A percentile compares a stretch with the other conserved stretches of the same genome.
Conservation (phyloP, 2,329 filamentous ascomycete species). For the Penicillium polonicum region DNA sequence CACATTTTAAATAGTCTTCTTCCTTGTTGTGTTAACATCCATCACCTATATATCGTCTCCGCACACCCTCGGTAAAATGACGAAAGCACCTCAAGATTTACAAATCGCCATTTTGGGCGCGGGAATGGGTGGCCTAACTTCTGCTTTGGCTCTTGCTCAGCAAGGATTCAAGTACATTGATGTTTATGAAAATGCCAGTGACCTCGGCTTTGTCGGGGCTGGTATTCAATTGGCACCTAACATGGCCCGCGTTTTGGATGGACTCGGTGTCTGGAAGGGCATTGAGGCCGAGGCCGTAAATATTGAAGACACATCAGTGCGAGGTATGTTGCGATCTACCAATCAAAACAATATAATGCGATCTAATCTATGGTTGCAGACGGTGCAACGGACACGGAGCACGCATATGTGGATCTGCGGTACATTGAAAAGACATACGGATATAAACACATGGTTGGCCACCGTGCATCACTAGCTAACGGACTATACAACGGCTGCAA, state of each 20-base stretch:
- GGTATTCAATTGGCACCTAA: slow-evolving; percentile 84
- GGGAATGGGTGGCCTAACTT: slow-evolving; percentile 74
- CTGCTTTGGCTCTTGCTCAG: slow-evolving; percentile 70
- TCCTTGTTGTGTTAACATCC: not conserved
- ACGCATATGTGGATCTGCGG: slow-evolving; percentile 67
- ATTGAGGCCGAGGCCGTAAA: slow-evolving; percentile 71
- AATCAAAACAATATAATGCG: not conserved
- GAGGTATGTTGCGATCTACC: slow-evolving; percentile 48
- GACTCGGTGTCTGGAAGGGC: slow-evolving; percentile 68
- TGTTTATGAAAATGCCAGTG: slow-evolving; percentile 70
- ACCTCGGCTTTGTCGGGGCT: slow-evolving; percentile 77
- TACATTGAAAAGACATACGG: slow-evolving; percentile 68
- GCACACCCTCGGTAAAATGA: slow-evolving; percentile 23
- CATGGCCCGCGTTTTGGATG: slow-evolving; percentile 72
- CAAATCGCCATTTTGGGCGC: slow-evolving; percentile 51
- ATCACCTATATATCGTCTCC: not conserved
- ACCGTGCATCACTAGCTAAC: slow-evolving; percentile 69
- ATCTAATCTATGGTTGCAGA: slow-evolving; percentile 41
- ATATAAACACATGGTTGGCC: slow-evolving; percentile 77
- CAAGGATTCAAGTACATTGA: slow-evolving; percentile 72
- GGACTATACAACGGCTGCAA: slow-evolving; percentile 70
- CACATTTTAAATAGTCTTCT: not conserved
- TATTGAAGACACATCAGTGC: slow-evolving; percentile 69
- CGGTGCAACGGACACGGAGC: slow-evolving; percentile 65
- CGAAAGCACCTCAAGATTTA: slow-evolving; percentile 32